These are phyloP conservation scores for Trichoderma oligosporum DNA, from an alignment of 2,329 filamentous ascomycete species.

Conservation along the genomic window DNA sequence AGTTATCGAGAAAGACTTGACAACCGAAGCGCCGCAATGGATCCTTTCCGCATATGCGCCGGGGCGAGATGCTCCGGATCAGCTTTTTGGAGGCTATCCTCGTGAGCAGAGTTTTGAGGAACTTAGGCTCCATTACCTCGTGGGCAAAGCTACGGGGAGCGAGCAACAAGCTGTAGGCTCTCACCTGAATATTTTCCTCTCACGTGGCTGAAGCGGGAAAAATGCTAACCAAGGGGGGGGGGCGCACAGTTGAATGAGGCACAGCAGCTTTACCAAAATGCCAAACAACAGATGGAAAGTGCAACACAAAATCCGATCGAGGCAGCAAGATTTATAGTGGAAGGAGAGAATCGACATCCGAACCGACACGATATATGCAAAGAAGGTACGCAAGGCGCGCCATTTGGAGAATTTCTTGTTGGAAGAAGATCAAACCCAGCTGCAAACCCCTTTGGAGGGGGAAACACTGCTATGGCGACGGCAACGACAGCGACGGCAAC, in stretches of 20 bases:
- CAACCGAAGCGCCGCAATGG: slow-evolving; percentile 72
- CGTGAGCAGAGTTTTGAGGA: slow-evolving; percentile 89
- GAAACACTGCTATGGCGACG: not conserved
- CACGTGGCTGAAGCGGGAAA: not conserved
- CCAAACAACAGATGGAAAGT: slow-evolving; percentile 68
- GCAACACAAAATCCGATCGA: slow-evolving; percentile 66
- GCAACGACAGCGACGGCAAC: slow-evolving; percentile 22
- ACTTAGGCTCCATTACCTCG: slow-evolving; percentile 69
- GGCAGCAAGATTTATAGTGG: slow-evolving; percentile 66
- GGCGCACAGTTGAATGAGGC: slow-evolving; percentile 55
- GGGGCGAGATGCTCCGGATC: slow-evolving; percentile 68
- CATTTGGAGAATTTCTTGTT: slow-evolving; percentile 44
- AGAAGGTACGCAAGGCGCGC: slow-evolving; percentile 42
- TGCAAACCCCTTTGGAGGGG: slow-evolving; percentile 31
- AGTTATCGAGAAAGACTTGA: slow-evolving; percentile 63
- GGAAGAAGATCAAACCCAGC: slow-evolving; percentile 33
- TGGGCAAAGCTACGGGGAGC: slow-evolving; percentile 57
- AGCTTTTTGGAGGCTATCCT: slow-evolving; percentile 74
- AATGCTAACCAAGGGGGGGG: not conserved
- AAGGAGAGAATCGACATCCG: slow-evolving; percentile 65
- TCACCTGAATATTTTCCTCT: not conserved
- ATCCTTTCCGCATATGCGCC: slow-evolving; percentile 84
- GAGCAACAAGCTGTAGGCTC: slow-evolving; percentile 47
- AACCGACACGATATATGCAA: slow-evolving; percentile 66
- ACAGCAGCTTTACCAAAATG: slow-evolving; percentile 57